These are phyloP conservation scores for Paecilomyces dactylethromorphus DNA, from an alignment of 2,329 filamentous ascomycete species.

Conservation along the genomic window DNA sequence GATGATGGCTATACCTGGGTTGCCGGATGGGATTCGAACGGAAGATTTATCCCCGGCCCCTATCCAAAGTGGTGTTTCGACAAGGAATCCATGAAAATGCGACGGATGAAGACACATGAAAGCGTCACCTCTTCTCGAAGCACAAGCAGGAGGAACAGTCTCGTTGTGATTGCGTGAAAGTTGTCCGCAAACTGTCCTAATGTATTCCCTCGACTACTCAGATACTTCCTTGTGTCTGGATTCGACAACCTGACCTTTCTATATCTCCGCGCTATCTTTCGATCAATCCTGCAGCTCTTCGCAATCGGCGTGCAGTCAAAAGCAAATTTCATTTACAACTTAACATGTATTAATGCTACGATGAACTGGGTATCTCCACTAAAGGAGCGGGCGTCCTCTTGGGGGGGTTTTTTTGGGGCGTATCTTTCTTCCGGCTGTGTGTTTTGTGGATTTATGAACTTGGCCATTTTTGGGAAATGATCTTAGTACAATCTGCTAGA, in stretches of 20 bases:
- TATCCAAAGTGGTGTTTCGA: constrained; percentile 46
- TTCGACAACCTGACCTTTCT: background rate
- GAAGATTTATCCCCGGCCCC: constrained; percentile 45
- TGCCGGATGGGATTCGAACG: constrained; percentile 43
- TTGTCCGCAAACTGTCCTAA: background rate
- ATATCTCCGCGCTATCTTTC: background rate
- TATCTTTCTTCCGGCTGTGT: background rate
- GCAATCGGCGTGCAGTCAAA: background rate
- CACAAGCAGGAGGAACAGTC: constrained; percentile 15
- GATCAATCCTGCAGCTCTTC: background rate
- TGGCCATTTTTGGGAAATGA: background rate
- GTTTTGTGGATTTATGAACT: background rate
- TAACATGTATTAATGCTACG: background rate
- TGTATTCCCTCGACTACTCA: background rate
- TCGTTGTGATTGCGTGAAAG: background rate
- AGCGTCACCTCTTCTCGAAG: constrained; percentile 30
- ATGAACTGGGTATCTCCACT: background rate
- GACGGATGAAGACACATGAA: constrained; percentile 23
- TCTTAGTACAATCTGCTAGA: background rate
- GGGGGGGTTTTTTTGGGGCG: background rate
- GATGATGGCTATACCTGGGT: constrained; percentile 46
- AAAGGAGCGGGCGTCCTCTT: background rate
- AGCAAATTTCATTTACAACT: background rate
- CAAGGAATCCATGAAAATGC: constrained; percentile 29
- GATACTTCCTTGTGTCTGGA: background rate